Conservation (phyloP, 768 basidiomycete species). For the Auricularia heimuer region DNA sequence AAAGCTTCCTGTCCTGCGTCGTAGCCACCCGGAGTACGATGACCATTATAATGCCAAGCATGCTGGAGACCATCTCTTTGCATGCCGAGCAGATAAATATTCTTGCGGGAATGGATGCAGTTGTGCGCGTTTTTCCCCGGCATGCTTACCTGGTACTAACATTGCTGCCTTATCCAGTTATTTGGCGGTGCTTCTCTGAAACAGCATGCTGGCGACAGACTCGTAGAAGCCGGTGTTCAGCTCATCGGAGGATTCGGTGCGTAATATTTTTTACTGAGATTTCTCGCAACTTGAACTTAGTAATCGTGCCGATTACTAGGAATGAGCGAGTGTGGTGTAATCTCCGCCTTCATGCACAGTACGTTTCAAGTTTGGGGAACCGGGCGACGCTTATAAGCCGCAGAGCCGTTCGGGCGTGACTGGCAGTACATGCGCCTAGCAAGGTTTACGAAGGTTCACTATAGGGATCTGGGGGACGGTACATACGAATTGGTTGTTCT, state of each 20-base stretch:
- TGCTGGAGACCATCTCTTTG: not conserved
- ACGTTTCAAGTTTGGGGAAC: not conserved
- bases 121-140: not conserved
- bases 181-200: conserved; percentile 20
- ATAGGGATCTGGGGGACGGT: not conserved
- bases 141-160: too few relatives aligned
- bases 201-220: conserved; percentile 16
- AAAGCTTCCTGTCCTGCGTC: not conserved
- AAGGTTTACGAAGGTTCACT: not conserved
- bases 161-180: not conserved
- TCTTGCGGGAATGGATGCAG: not conserved
- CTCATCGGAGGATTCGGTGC: not conserved
- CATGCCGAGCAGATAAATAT: not conserved
- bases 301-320: not conserved
- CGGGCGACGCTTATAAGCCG: not conserved
- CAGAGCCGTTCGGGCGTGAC: not conserved
- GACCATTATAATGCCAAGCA: not conserved
- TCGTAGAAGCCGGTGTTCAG: conserved; percentile 3
- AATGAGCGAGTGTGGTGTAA: not conserved
- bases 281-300: not conserved
- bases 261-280: not conserved
- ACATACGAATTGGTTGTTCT: not conserved
- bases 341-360: not conserved
- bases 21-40: not conserved
- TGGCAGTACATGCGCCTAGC: not conserved